phyloP scores from a whole-genome alignment of 1,139 yeast genomes.

The Yamadazyma buinensis region DNA sequence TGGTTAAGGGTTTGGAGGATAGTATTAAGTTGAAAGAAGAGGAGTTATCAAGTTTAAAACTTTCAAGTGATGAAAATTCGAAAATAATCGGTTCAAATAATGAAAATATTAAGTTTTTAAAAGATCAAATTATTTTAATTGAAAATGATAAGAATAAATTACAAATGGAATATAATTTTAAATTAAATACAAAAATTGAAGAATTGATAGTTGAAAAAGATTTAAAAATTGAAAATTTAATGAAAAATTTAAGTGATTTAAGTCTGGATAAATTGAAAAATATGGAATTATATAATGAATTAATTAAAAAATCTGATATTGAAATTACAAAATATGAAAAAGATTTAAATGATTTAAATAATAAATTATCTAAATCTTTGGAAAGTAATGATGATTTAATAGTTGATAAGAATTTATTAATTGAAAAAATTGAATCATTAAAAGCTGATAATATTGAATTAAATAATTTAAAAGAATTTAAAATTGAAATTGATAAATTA shows the following conservation, averaged over 20 bases:
- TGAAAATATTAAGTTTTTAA: conserved; percentile 5
- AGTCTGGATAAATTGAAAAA: conserved; percentile 8
- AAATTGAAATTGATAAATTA: conserved; percentile 2
- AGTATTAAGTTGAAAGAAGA: conserved; percentile 6
- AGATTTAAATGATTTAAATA: conserved; percentile 8
- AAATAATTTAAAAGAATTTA: background rate
- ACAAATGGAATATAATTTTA: conserved; percentile 23
- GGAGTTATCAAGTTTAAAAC: background rate
- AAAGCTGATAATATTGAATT: background rate
- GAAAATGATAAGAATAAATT: conserved; percentile 14
- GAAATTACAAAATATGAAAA: conserved; percentile 10
- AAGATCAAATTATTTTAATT: conserved; percentile 3
- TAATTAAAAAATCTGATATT: conserved; percentile 9
- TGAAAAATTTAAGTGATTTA: conserved; percentile 7
- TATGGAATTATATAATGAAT: conserved; percentile 4
- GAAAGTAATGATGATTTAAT: conserved; percentile 2
- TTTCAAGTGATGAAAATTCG: background rate
- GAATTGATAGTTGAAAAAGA: conserved; percentile 25
- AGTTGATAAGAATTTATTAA: background rate
- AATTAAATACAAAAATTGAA: conserved; percentile 29
- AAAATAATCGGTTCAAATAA: conserved; percentile 1
- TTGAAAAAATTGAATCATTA: background rate
- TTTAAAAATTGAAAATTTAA: conserved; percentile 12
- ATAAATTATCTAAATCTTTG: conserved; percentile 4
- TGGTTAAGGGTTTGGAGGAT: conserved; percentile 9